phyloP scores from a whole-genome alignment of 1,284 basidiomycete genomes.

The Farysia itapuensis region DNA sequence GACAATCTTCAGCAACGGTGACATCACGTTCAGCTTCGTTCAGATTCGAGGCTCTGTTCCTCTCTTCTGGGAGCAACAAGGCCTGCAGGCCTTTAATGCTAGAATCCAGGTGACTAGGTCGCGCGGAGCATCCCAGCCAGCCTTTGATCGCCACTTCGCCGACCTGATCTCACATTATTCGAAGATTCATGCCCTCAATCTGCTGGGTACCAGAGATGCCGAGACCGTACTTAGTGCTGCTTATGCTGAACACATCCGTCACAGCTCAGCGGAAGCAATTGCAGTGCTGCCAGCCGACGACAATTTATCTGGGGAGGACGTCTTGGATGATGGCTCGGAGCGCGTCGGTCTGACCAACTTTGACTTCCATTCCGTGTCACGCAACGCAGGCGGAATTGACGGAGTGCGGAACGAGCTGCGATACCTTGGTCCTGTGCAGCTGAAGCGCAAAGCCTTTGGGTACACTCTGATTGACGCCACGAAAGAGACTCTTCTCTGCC shows the following conservation, averaged over 20 bases:
- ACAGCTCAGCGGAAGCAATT: conserved; percentile 37
- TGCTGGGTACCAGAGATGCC: conserved; percentile 68
- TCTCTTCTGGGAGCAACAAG: conserved; percentile 97
- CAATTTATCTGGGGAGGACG: background rate
- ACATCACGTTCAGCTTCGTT: conserved; percentile 81
- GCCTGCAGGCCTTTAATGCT: conserved; percentile 65
- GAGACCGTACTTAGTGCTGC: conserved; percentile 80
- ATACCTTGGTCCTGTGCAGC: conserved; percentile 61
- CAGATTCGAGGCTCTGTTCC: conserved; percentile 84
- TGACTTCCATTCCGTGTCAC: conserved; percentile 87
- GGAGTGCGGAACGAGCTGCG: conserved; percentile 75
- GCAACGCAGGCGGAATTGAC: conserved; percentile 79
- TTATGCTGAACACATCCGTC: conserved; percentile 64
- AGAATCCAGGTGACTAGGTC: conserved; percentile 68
- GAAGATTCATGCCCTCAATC: conserved; percentile 52
- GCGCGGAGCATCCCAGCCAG: conserved; percentile 83
- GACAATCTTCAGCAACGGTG: conserved; percentile 80
- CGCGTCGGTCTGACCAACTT: conserved; percentile 73
- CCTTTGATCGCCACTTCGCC: conserved; percentile 89
- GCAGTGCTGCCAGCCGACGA: conserved; percentile 19
- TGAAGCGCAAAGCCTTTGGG: conserved; percentile 76
- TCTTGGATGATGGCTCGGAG: conserved; percentile 24
- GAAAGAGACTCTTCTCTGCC: conserved; percentile 60
- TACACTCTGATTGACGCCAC: conserved; percentile 69
- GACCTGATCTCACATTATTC: conserved; percentile 65